These are phyloP conservation scores for Pezicula neosporulosa DNA, from an alignment of 2,329 filamentous ascomycete species.

Conservation along the genomic window DNA sequence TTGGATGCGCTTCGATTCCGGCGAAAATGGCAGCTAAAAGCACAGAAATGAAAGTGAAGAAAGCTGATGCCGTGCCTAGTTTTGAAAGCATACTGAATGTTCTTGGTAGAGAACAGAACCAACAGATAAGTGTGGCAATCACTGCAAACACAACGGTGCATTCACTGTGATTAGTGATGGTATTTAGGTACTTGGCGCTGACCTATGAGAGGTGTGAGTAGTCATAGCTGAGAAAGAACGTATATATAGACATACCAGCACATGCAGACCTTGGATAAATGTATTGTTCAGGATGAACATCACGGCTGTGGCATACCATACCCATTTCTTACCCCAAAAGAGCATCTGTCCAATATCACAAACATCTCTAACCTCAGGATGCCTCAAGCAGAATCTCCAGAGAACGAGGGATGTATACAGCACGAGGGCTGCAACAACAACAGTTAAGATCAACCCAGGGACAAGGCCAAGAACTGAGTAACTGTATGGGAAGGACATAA, in stretches of 20 bases:
- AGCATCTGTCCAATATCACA: conserved; percentile 96
- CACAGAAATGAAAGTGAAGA: conserved; percentile 89
- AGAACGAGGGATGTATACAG: conserved; percentile 75
- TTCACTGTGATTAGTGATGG: conserved; percentile 68
- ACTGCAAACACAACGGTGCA: conserved; percentile 81
- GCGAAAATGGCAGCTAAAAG: conserved; percentile 80
- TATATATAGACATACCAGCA: conserved; percentile 45
- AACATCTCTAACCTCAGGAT: conserved; percentile 88
- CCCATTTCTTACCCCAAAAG: conserved; percentile 79
- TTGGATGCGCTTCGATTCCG: conserved; percentile 71
- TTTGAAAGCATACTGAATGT: conserved; percentile 81
- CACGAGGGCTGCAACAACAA: conserved; percentile 73
- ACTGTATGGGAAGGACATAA: conserved; percentile 95
- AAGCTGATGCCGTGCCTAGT: conserved; percentile 73
- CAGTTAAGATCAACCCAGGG: conserved; percentile 79
- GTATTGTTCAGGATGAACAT: conserved; percentile 97
- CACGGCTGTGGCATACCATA: conserved; percentile 65
- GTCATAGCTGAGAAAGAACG: no score
- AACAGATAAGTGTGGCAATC: conserved; percentile 72
- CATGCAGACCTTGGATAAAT: conserved; percentile 80
- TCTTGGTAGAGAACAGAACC: conserved; percentile 75
- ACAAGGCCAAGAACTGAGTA: conserved; percentile 86
- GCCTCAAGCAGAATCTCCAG: conserved; percentile 82
- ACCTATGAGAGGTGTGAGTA: conserved; percentile 26
- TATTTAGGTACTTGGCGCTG: conserved; percentile 85